These are phyloP conservation scores for Linaria vulgaris DNA, from an alignment of 257 asterid genomes.

Conservation along the genomic window DNA sequence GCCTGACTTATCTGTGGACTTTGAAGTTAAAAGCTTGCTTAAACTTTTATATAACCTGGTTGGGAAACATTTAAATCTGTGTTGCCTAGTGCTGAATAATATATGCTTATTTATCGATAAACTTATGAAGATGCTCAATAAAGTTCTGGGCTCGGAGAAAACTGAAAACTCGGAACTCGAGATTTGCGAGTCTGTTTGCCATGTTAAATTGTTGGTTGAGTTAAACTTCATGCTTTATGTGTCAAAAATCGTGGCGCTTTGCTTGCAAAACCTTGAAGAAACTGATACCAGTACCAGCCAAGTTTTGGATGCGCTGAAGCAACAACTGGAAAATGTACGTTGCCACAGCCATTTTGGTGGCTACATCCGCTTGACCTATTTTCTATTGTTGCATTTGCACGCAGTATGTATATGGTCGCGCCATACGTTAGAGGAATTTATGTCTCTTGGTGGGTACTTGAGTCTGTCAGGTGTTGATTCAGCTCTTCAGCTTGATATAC, in stretches of 20 bases:
- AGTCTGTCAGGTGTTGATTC: conserved; percentile 30
- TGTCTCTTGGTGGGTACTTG: conserved; percentile 19
- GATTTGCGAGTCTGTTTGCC: conserved; percentile 27
- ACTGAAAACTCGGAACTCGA: conserved; percentile 27
- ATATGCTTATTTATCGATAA: conserved; percentile 44
- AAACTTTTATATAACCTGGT: conserved; percentile 45
- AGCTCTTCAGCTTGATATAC: conserved; percentile 44
- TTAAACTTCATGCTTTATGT: conserved; percentile 46
- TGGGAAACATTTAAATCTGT: conserved; percentile 44
- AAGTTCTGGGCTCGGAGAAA: conserved; percentile 28
- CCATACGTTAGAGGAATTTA: conserved; percentile 30
- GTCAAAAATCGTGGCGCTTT: conserved; percentile 46
- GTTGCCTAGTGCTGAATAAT: conserved; percentile 50
- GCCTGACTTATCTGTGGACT: conserved; percentile 38
- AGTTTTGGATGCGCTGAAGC: conserved; percentile 45
- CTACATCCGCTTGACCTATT: conserved; percentile 38
- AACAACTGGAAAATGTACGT: conserved; percentile 46
- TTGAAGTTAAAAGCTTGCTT: conserved; percentile 61
- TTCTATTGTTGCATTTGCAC: conserved; percentile 49
- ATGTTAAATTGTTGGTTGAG: conserved; percentile 18
- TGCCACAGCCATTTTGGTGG: conserved; percentile 37
- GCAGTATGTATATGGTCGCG: conserved; percentile 31
- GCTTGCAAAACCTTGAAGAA: conserved; percentile 49
- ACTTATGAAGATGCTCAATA: conserved; percentile 38
- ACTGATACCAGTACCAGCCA: conserved; percentile 35